Conservation (phyloP, 1,284 basidiomycete genomes). For the Malassezia dermatis region DNA sequence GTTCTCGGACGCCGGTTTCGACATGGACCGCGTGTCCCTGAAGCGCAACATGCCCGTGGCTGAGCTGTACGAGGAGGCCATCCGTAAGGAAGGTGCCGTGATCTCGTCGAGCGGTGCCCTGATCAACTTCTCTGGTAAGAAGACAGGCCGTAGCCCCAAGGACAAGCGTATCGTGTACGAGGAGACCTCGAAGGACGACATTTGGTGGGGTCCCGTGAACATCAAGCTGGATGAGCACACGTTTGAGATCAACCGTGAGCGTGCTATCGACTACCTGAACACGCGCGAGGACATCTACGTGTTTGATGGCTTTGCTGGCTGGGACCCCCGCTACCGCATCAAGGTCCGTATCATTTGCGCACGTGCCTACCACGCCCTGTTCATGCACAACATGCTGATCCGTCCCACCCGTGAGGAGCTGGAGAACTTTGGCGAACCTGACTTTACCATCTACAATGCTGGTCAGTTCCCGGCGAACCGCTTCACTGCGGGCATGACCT, state of each 20-base stretch:
- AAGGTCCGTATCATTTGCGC: slow-evolving; percentile 99
- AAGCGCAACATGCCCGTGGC: slow-evolving; percentile 94
- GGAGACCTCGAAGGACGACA: slow-evolving; percentile 89
- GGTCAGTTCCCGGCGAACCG: slow-evolving; percentile 99
- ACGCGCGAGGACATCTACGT: slow-evolving; percentile 95
- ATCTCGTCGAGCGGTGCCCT: slow-evolving; percentile 90
- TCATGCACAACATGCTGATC: slow-evolving; percentile 94
- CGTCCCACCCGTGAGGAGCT: slow-evolving; percentile 91
- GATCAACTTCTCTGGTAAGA: slow-evolving; percentile 99
- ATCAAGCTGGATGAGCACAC: slow-evolving; percentile 98
- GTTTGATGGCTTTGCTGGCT: slow-evolving; percentile 93
- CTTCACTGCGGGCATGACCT: slow-evolving; percentile 99
- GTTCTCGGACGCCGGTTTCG: slow-evolving; percentile 98
- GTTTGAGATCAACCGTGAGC: slow-evolving; percentile 99
- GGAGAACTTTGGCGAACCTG: slow-evolving; percentile 88
- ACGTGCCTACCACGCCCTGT: slow-evolving; percentile 95
- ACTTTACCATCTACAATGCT: slow-evolving; percentile 99
- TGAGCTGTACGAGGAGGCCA: slow-evolving; percentile 93
- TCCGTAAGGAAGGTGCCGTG: slow-evolving; percentile 94
- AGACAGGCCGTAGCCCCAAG: slow-evolving; percentile 94
- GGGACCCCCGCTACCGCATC: slow-evolving; percentile 98
- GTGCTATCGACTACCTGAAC: slow-evolving; percentile 98
- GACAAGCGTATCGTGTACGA: slow-evolving; percentile 99
- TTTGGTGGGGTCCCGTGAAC: slow-evolving; percentile 99
- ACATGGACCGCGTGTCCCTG: slow-evolving; percentile 59